Base-by-base conservation (phyloP, 1,284 basidiomycete species). In the Stereum hirsutum region DNA sequence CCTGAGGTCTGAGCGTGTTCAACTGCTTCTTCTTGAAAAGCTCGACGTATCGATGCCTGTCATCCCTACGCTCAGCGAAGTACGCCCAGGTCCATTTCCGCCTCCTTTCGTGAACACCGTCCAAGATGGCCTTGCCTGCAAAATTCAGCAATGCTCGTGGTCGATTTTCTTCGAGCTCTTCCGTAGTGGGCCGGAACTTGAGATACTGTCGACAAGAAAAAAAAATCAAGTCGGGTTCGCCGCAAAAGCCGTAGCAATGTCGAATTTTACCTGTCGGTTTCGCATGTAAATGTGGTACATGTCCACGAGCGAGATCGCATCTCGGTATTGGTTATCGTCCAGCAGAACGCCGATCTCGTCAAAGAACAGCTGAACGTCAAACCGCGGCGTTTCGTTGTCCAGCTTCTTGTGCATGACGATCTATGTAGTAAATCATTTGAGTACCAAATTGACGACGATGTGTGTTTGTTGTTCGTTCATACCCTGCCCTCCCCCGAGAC, bases 251-350 rank as follows among this genome's bases (percentile, higher is more conserved):
- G 27, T 17, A 44, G 20, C 30, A 24, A 35, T 25, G 14, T n/a
- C 14, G 6, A 11, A n/a, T 5, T 65, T 52, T 58, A 88, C 86
- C 70, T 92, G 89, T 49, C 88, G 86, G 52, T 90, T 89, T 43
- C 96, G 81, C 38, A 84, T 76, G 64, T 95, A 98, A 51, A 99
- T 89, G 60, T 99, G 95, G 65, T 97, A 98, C 72, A 98, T 91
- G 60, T 99, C 95, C 48, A 94, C 72, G 42, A 99, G 78, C 17
- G 90, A 95, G 49, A 99, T 89, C 11, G 78, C 81, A 61, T 99
- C 93, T 37, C 92, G 81, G 60, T 99, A 99, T 63, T 99, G 97
- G 52, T 95, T 81, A 52, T 93, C 83, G 58, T 99, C 95, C 45
- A 99, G 68, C 10, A 87, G 77, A 45, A 99, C 83, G 5, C 89